Base-by-base conservation (phyloP, 805 yeast genomes). In the Phaffomyces thermotolerans region DNA sequence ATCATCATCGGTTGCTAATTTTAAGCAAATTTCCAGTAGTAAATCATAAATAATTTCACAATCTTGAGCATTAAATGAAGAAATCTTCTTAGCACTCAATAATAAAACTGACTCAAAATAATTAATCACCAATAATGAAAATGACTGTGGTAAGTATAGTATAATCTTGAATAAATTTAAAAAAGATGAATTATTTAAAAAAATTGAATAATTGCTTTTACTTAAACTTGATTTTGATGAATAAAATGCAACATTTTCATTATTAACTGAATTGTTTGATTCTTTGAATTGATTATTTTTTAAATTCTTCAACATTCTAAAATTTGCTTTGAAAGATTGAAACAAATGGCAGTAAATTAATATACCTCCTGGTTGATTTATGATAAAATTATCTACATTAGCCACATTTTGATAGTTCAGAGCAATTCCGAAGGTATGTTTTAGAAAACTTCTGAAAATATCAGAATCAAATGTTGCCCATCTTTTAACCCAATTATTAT, bases 381-480 rank as follows among this genome's bases (percentile, higher is more conserved):
- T n/a, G 4, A 42, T 17, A 8, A 46, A 32, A 10, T 32, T 8
- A 7, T 20, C 2, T 32, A 22, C 4, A 20, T 33, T 10, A 5
- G 32, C 15, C 9, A 24, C 37, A 12, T 33, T 27, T 23, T 42
- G 45, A 42, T 39, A 39, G n/a, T 34, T 42, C 3, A 45, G 20
- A 8, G 42, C 29, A 3, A 18, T 20, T 1, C 41, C 36, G 8
- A 77, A 56, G 52, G 78, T 80, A 56, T 81, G 85, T 46, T 81
- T 72, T 39, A 79, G 63, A 49, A 81, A 81, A 1, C 84, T 75
- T 46, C 72, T 69, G 59, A 80, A 80, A 3, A 80, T 63, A 51
- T 78, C 81, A 43, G 77, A 66, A 48, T 78, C 83, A 44, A 72
- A 63, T 40, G 70, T 64, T 42, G 72, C 67, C 86, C 86, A 81